Base-by-base conservation (phyloP, 768 basidiomycete genomes). In the Gloeostereum incarnatum region DNA sequence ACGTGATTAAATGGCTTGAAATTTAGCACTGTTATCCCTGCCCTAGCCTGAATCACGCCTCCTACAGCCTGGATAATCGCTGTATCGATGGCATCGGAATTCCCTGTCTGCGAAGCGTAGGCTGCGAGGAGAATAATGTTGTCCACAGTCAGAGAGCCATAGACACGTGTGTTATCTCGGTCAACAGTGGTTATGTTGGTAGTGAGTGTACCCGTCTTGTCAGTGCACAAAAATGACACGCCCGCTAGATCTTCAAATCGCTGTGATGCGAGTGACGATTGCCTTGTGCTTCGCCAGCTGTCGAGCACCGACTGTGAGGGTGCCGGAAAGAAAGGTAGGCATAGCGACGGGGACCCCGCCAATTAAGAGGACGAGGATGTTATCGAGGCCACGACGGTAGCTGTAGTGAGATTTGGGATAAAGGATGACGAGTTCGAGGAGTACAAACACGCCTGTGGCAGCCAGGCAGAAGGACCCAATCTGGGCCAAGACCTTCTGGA, bases 1-100 rank as follows among this genome's bases (percentile, higher is more conserved):
- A 93, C 91, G 36, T 94, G 94, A 73, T 97, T 96, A 77, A 97
- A 98, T 4, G 93, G 93, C 72, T 96, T 97, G 75, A 98, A 98
- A 64, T 98, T 93, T 56, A 97, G 72, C 31, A 98, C 81, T 58
- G 87, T 92, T 69, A 98, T 96, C 23, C 92, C 92, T 35, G 74
- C 75, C 47, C 92, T 91, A 43, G 94, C 93, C 40, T 75, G 75
- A 30, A 59, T 23, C 2, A 75, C 51, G 55, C 90, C 83, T 27
- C 80, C 79, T 35, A 92, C 69, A 31, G 90, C 85, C 37, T 68
- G 62, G 31, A 93, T 83, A 45, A 94, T 87, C 41, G 89, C 87
- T 6, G 72, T 57, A 58, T 97, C 94, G 54, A 98, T 98, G 33
- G 94, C 94, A 52, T 98, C 94, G 70, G 93, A 89, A 70, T 98